These are phyloP conservation scores for Hypomontagnella submonticulosa DNA, from an alignment of 495 filamentous ascomycete species.

Conservation along the genomic window DNA sequence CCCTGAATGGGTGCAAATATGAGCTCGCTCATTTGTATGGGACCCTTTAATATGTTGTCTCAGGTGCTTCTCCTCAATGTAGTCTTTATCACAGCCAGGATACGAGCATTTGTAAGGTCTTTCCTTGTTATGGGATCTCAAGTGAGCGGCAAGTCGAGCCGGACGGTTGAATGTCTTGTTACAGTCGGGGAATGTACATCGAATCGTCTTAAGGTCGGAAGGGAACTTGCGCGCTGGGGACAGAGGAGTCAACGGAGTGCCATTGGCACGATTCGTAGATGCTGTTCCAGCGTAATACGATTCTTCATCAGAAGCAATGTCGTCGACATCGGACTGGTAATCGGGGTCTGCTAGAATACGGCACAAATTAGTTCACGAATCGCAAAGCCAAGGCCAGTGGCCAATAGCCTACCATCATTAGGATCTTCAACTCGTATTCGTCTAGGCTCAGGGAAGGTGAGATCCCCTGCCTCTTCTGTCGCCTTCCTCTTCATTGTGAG, in stretches of 20 bases:
- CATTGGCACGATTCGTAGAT: conserved; percentile 44
- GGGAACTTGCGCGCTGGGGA: conserved; percentile 69
- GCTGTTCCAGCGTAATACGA: conserved; percentile 52
- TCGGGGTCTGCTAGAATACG: conserved; percentile 20
- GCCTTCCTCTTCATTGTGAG: conserved; percentile 49
- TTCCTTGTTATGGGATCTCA: conserved; percentile 82
- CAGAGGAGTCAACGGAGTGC: conserved; percentile 54
- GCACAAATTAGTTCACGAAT: conserved; percentile 19
- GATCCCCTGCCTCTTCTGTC: conserved; percentile 18
- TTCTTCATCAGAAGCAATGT: conserved; percentile 51
- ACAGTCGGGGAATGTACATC: conserved; percentile 76
- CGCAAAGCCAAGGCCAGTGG: neutral
- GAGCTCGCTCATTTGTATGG: conserved; percentile 76
- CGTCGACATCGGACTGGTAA: conserved; percentile 30
- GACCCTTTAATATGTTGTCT: conserved; percentile 82
- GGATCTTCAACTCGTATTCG: conserved; percentile 14
- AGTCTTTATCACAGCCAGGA: conserved; percentile 79
- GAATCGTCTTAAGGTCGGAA: conserved; percentile 77
- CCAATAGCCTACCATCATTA: conserved; percentile 6
- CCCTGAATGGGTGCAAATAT: conserved; percentile 73
- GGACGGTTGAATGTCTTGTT: conserved; percentile 88
- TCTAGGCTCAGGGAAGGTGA: conserved; percentile 15
- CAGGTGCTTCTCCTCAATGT: conserved; percentile 83
- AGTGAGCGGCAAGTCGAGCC: conserved; percentile 78
- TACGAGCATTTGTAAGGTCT: conserved; percentile 76